Base-by-base conservation (phyloP, 176 grass and related monocot genomes). In the Musa schizocarpa region DNA sequence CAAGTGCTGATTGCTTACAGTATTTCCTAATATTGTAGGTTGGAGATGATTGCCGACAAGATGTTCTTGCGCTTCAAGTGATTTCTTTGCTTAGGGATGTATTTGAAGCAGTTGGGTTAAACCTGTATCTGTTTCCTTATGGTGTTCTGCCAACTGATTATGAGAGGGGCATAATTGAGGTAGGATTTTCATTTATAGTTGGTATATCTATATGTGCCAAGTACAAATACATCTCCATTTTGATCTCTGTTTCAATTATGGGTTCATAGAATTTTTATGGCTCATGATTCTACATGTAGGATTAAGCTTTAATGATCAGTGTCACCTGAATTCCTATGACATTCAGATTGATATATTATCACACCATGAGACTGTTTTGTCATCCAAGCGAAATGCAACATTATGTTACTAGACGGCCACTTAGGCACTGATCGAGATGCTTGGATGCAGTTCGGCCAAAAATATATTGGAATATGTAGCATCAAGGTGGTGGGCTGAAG, bases 41-140 rank as follows among this genome's bases (percentile, higher is more conserved):
- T 78, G 95, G 95, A 85, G 95, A 99, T 91, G 95, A 99, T 82
- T 99, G 95, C 88, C 90, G 95, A 79, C 95, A 99, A 84, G 95
- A 99, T 89, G 88, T 99, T 84, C 82, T 99, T 71, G 95, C 95
- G 2, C 95, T 99, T 71, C 95, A 99, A 89, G 95, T 99, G 74
- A 94, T 99, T 81, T 26, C 95, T 53, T 75, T 99, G 58, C 79
- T 99, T 53, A 88, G 90, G 75, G 95, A 99, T 69, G 82, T 99
- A 82, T 98, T 98, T 84, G 79, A 88, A 75, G 95, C 95, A 64
- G 73, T 98, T 11, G 95, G 95, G 79, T 73, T 98, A 80, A 98
- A 93, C 79, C 84, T 98, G 24, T 98, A 98, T 87, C 82, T 98
- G 68, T 98, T 89, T 75, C 95, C 95, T 20, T 98, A 98, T 76